Evolutionary conservation across 768 basidiomycete species (phyloP).

Genomic region (Leccinum ochraceum): DNA sequence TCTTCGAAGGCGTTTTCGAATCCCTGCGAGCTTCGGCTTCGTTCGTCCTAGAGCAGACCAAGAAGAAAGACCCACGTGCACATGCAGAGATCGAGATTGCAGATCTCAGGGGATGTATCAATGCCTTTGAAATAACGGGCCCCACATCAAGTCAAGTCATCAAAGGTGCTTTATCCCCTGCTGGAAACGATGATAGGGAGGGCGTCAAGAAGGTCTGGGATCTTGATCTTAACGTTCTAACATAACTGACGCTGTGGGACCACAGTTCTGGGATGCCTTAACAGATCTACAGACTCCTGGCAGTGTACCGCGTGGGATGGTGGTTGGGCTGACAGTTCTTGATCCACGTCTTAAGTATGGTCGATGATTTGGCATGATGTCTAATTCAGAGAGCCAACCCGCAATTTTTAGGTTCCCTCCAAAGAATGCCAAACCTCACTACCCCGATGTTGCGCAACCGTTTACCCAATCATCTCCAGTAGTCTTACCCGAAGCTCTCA

Average conservation of each 20-base stretch:
- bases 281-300: conserved; percentile 61
- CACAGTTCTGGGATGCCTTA: conserved; percentile 57
- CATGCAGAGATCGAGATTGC: conserved; percentile 56
- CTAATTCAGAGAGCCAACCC: neutral
- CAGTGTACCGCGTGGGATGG: conserved; percentile 70
- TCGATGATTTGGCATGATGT: neutral
- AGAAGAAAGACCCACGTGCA: conserved; percentile 21
- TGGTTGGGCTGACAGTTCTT: conserved; percentile 75
- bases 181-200: conserved; percentile 45
- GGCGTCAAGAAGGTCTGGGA: conserved; percentile 59
- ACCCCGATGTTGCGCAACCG: conserved; percentile 28
- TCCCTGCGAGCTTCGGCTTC: conserved; percentile 56
- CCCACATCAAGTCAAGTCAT: conserved; percentile 78
- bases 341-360: conserved; percentile 86
- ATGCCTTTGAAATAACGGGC: conserved; percentile 89
- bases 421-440: conserved; percentile 57
- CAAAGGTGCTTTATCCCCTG: conserved; percentile 59
- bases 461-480: conserved; percentile 33
- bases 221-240: neutral
- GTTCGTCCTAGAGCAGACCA: conserved; percentile 42
- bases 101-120: conserved; percentile 70
- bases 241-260: conserved; percentile 2
- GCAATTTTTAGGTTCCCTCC: conserved; percentile 71
- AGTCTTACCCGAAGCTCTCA: conserved; percentile 50
- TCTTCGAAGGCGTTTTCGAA: conserved; percentile 56